Conservation (phyloP, 2,329 filamentous ascomycete genomes). For the Rhynchosporium secalis region DNA sequence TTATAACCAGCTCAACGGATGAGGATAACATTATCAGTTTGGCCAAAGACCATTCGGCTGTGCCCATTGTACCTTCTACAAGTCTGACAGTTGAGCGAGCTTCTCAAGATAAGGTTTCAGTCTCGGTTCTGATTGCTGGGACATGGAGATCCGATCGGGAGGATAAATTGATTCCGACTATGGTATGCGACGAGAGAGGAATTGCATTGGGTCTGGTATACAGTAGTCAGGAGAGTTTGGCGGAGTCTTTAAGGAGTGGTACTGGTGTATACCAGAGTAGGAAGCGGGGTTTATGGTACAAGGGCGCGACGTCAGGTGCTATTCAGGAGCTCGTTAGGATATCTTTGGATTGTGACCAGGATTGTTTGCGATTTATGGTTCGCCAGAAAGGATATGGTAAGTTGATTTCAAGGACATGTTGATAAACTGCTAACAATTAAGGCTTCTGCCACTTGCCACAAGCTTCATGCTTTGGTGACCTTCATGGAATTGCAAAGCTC, state of each 20-base stretch:
- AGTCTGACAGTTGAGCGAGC: slow-evolving; percentile 69
- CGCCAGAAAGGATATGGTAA: slow-evolving; percentile 77
- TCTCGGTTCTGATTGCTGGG: slow-evolving; percentile 69
- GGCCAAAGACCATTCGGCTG: slow-evolving; percentile 44
- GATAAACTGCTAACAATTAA: slow-evolving; percentile 31
- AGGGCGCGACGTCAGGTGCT: slow-evolving; percentile 92
- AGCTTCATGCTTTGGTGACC: slow-evolving; percentile 86
- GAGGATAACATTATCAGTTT: slow-evolving; percentile 28
- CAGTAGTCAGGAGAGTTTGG: slow-evolving; percentile 87
- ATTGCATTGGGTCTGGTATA: slow-evolving; percentile 87
- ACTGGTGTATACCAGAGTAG: slow-evolving; percentile 89
- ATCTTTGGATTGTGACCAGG: slow-evolving; percentile 87
- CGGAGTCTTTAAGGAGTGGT: slow-evolving; percentile 79
- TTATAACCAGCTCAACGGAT: slow-evolving; percentile 28
- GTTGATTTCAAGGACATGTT: slow-evolving; percentile 16
- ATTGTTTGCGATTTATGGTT: slow-evolving; percentile 88
- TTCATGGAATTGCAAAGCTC: slow-evolving; percentile 76
- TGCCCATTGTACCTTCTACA: slow-evolving; percentile 74
- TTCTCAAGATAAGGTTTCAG: slow-evolving; percentile 56
- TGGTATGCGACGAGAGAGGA: slow-evolving; percentile 87
- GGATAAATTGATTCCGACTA: slow-evolving; percentile 83
- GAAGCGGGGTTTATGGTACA: slow-evolving; percentile 94
- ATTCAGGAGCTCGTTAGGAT: slow-evolving; percentile 86
- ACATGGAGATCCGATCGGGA: slow-evolving; percentile 78
- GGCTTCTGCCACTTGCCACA: slow-evolving; percentile 94